These are phyloP conservation scores for Hypoxylon rickii DNA, from an alignment of 495 filamentous ascomycete genomes.

Conservation along the genomic window DNA sequence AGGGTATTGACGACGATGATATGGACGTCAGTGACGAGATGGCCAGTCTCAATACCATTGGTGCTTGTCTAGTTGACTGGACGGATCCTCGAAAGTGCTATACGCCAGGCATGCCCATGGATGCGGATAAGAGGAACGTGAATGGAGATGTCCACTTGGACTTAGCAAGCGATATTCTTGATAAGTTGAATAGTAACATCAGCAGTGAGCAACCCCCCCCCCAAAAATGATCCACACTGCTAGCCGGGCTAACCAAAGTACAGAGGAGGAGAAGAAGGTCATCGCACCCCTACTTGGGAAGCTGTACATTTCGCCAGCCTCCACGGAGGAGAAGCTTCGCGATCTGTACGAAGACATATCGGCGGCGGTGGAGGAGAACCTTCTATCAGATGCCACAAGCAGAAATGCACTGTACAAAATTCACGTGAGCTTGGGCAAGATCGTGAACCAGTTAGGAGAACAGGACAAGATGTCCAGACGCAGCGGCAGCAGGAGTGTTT, in stretches of 20 bases:
- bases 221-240: conserved; percentile 36
- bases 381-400: conserved; percentile 70
- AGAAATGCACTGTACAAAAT: conserved; percentile 80
- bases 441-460: conserved; percentile 59
- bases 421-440: conserved; percentile 67
- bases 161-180: conserved; percentile 66
- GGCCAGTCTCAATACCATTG: conserved; percentile 73
- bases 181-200: conserved; percentile 56
- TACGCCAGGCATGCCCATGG: conserved; percentile 63
- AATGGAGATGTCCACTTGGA: conserved; percentile 71
- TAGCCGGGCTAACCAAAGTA: conserved; percentile 44
- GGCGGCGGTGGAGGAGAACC: conserved; percentile 69
- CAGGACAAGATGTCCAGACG: conserved; percentile 39
- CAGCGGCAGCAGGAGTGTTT: conserved; percentile 45
- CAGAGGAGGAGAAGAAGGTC: conserved; percentile 84
- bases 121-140: conserved; percentile 62
- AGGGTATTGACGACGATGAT: conserved; percentile 75
- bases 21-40: conserved; percentile 81
- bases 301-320: conserved; percentile 71
- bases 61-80: conserved; percentile 88
- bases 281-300: conserved; percentile 79
- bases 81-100: conserved; percentile 91
- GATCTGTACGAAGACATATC: conserved; percentile 60
- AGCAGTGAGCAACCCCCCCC: conserved; percentile 63
- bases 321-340: conserved; percentile 53